Conservation (phyloP, 2,329 filamentous ascomycete genomes). For the Stenocarpella maydis region DNA sequence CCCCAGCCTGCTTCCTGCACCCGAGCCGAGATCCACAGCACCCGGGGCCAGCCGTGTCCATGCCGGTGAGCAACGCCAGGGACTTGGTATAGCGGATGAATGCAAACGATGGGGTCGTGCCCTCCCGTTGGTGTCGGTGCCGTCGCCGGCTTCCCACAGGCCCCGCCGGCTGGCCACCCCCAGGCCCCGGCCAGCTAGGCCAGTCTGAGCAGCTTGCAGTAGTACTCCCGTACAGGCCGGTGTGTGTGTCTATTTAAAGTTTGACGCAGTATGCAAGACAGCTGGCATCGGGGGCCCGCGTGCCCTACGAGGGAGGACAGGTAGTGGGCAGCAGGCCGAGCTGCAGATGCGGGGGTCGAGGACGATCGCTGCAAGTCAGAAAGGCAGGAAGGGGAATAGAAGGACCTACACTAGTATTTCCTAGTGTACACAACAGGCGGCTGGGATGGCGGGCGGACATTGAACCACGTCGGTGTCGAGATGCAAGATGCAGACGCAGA, state of each 20-base stretch:
- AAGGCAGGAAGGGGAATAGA: neutral
- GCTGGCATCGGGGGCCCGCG: conserved; percentile 30
- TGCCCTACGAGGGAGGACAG: neutral
- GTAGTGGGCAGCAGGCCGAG: conserved; percentile 1
- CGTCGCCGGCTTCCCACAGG: neutral
- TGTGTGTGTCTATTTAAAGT: conserved; percentile 20
- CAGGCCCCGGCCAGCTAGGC: neutral
- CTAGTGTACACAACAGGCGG: too few relatives aligned
- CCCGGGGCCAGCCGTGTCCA: too few relatives aligned
- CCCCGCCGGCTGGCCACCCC: neutral
- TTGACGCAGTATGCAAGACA: conserved; percentile 33
- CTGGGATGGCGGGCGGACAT: neutral
- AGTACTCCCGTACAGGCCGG: neutral
- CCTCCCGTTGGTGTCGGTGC: conserved; percentile 2
- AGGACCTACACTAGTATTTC: neutral
- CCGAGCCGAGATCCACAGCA: neutral
- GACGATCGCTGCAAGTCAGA: neutral
- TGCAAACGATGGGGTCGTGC: conserved; percentile 8
- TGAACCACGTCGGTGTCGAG: conserved; percentile 8
- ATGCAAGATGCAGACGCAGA: conserved; percentile 4
- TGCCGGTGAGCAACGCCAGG: too few relatives aligned
- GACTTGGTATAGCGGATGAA: neutral
- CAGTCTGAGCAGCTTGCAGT: neutral
- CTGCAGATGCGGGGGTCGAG: neutral
- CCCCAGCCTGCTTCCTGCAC: neutral